Evolutionary conservation across 768 basidiomycete species (phyloP).

Genomic region (Psilocybe subaeruginosa): DNA sequence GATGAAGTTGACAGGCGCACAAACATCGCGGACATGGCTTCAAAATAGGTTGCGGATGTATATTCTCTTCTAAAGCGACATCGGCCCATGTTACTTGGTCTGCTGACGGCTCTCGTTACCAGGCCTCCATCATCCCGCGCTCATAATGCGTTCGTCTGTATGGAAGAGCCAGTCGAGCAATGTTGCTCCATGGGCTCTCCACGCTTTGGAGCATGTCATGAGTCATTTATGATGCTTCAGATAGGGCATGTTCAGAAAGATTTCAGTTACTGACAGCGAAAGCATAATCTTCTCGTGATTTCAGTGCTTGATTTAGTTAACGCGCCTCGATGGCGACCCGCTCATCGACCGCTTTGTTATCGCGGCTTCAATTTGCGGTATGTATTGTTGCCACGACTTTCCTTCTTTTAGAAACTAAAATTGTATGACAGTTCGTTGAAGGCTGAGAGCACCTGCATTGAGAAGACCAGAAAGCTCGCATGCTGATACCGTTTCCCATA

Average conservation of each 20-base stretch:
- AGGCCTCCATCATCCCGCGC: not conserved
- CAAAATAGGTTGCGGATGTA: not conserved
- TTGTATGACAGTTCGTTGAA: not conserved
- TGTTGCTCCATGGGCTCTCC: not conserved
- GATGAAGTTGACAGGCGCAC: not conserved
- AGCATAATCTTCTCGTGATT: not conserved
- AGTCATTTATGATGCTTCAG: not conserved
- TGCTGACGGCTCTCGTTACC: not conserved
- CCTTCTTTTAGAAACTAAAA: not conserved
- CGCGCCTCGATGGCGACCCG: not conserved
- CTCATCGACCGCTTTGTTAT: not conserved
- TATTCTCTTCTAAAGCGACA: not conserved
- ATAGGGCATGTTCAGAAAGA: not conserved
- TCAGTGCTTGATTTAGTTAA: not conserved
- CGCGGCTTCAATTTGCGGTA: conserved; percentile 2
- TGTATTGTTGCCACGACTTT: conserved; percentile 5
- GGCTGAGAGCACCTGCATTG: not conserved
- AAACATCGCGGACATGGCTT: not conserved
- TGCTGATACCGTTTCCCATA: not conserved
- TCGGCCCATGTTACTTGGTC: not conserved
- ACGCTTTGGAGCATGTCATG: not conserved
- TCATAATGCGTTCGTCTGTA: not conserved
- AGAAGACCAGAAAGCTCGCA: not conserved
- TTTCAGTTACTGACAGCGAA: too few species aligned
- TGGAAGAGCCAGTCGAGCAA: not conserved